Percentiles rank a stretch among this genome's conserved stretches.
These are phyloP conservation scores for Peronospora belbahrii DNA, from an alignment of 352 stramenopile species.

Conservation along the genomic window DNA sequence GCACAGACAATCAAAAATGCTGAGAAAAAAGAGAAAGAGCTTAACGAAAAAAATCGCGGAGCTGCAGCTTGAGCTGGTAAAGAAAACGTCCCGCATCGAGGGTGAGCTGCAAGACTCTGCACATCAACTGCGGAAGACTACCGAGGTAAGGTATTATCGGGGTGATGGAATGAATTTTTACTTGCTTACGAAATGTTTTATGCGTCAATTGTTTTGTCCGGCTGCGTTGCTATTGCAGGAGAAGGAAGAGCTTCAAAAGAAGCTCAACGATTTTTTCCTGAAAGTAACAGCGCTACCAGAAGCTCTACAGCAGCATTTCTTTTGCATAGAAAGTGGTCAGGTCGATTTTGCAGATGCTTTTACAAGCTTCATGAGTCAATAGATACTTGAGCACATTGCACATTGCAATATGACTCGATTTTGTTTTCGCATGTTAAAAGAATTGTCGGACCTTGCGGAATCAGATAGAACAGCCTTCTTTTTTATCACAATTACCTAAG, in stretches of 20 bases:
- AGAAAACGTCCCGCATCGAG: slow-evolving; percentile 62
- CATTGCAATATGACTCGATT: too few species aligned
- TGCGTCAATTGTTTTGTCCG: not conserved
- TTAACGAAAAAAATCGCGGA: slow-evolving; percentile 36
- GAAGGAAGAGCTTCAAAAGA: slow-evolving; percentile 74
- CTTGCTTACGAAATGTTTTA: not conserved
- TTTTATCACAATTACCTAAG: too few species aligned
- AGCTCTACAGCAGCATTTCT: slow-evolving; percentile 63
- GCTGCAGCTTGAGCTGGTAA: slow-evolving; percentile 46
- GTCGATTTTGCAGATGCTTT: slow-evolving; percentile 70
- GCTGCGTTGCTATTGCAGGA: slow-evolving; percentile 33
- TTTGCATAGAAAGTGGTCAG: slow-evolving; percentile 34
- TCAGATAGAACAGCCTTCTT: too few species aligned
- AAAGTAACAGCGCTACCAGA: slow-evolving; percentile 61
- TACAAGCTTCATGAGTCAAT: slow-evolving; percentile 66
- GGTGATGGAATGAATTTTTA: not conserved
- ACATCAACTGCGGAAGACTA: slow-evolving; percentile 50
- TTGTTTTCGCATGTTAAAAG: too few species aligned
- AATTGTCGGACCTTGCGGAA: too few species aligned
- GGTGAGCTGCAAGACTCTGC: slow-evolving; percentile 47
- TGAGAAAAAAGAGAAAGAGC: slow-evolving; percentile 42
- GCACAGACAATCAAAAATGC: slow-evolving; percentile 46
- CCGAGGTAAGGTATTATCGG: slow-evolving; percentile 34
- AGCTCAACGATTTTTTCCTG: slow-evolving; percentile 71
- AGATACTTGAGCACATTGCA: slow-evolving; percentile 4